Percentiles rank a stretch among this genome's conserved stretches.
Evolutionary conservation across 2,329 filamentous ascomycete genomes (phyloP).

Genomic region (Gyromitra esculenta): DNA sequence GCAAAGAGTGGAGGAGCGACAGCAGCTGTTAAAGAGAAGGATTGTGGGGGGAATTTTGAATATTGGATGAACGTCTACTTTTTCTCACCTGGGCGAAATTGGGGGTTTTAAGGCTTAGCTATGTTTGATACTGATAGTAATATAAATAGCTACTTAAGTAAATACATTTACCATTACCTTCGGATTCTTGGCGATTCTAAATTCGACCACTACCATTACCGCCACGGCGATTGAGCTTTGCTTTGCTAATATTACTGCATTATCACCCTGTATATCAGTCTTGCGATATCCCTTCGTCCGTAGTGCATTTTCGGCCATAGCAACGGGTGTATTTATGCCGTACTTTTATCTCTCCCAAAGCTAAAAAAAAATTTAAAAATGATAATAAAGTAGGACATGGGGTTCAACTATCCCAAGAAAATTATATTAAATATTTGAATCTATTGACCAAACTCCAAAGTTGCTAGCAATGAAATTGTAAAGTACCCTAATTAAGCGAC

Average conservation of each 20-base stretch:
- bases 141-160: conserved; percentile 1
- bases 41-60: neutral
- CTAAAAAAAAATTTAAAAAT: too few species aligned
- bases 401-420: too few species aligned
- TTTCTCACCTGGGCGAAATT: neutral
- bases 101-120: neutral
- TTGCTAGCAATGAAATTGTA: too few species aligned
- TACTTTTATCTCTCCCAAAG: too few species aligned
- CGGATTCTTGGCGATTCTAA: neutral
- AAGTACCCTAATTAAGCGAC: too few species aligned
- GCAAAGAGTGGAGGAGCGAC: neutral
- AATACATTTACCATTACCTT: neutral
- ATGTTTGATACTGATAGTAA: neutral
- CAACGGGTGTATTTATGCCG: neutral
- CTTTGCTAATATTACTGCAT: conserved; percentile 1
- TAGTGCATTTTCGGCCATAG: neutral
- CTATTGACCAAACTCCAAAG: too few species aligned
- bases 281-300: neutral
- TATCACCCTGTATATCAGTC: neutral
- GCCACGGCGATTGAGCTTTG: neutral
- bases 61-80: neutral
- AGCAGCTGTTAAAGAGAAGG: neutral
- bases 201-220: neutral
- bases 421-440: too few species aligned
- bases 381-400: too few species aligned